Base-by-base conservation (phyloP, 257 asterid species). In the Nicotiana tabacum region DNA sequence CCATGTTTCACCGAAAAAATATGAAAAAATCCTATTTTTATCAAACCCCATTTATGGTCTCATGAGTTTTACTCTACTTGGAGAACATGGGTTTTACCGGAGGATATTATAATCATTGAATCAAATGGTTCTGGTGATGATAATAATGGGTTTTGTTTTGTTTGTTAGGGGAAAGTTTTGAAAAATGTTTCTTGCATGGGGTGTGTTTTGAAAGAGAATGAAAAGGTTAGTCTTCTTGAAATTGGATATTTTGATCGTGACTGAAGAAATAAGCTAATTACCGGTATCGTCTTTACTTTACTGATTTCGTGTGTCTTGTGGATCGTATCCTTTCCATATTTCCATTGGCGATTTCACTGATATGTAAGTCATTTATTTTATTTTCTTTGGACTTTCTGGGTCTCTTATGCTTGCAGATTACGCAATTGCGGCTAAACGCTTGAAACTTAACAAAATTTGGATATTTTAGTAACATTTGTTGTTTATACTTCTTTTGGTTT, bases 41-140 rank as follows among this genome's bases (percentile, higher is more conserved):
- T 86, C 39, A 16, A 82, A 30, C 83, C 89, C 65, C 85, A 82
- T 82, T 85, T 89, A 30, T 92, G 96, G 97, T 83, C 97, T 6
- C 83, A 61, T 81, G 94, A 94, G 55, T 91, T 94, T 83, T 91
- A 88, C 76, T 70, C 83, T 35, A 81, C 83, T 39, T 96, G 99
- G 98, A 91, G 82, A 77, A 87, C 84, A 72, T 94, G 99, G 99
- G 64, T 96, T 77, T 83, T 96, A 51, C 93, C 91, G 3, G 79
- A 82, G 17, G 95, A 87, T 76, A 77, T 87, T 46, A 77, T 96
- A 70, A 81, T 68, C 83, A 77, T 86, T 81, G 92, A 88, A 24
- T 43, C 67, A 30, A 62, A 51, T 67, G 57, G 65, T 65, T 66
- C 61, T 68, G 69, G 46, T 62, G 35, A 15, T 81, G 84, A 55